These are phyloP conservation scores for Basipetospora sp. DNA, from an alignment of 2,329 filamentous ascomycete species.

Conservation along the genomic window DNA sequence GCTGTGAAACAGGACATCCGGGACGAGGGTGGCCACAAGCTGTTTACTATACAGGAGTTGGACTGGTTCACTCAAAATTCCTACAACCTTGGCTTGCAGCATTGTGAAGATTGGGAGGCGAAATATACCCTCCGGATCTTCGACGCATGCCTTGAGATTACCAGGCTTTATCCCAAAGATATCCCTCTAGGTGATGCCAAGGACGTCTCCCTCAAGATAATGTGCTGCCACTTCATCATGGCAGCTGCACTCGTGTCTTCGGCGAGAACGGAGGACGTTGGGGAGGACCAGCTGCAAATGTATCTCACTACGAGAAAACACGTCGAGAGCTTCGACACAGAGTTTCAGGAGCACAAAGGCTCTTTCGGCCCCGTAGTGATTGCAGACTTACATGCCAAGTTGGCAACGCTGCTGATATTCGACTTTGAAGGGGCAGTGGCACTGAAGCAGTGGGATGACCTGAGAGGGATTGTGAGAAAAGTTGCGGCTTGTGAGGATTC, in stretches of 20 bases:
- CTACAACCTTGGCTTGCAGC: slow-evolving; percentile 61
- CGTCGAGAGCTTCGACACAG: slow-evolving; percentile 40
- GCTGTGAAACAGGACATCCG: slow-evolving; percentile 24
- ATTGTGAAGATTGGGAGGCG: slow-evolving; percentile 40
- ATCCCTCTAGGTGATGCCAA: slow-evolving; percentile 23
- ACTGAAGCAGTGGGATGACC: slow-evolving; percentile 52
- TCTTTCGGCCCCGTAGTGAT: background rate
- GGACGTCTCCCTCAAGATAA: slow-evolving; percentile 42
- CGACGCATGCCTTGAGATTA: slow-evolving; percentile 35
- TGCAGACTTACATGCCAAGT: slow-evolving; percentile 43
- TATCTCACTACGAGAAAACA: slow-evolving; percentile 50
- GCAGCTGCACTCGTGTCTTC: slow-evolving; percentile 35
- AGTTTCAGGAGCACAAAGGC: slow-evolving; percentile 3
- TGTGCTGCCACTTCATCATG: slow-evolving; percentile 59
- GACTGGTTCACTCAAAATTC: slow-evolving; percentile 74
- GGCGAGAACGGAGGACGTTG: slow-evolving; percentile 35
- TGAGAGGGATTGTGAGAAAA: slow-evolving; percentile 44
- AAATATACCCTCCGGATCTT: slow-evolving; percentile 41
- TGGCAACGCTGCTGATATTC: slow-evolving; percentile 54
- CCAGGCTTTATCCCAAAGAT: slow-evolving; percentile 34
- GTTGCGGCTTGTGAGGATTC: slow-evolving; percentile 29
- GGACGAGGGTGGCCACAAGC: slow-evolving; percentile 25
- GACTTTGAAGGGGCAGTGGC: slow-evolving; percentile 63
- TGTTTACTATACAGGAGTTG: slow-evolving; percentile 51
- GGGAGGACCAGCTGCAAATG: slow-evolving; percentile 38